Percentiles rank a stretch among this genome's conserved stretches.
These are phyloP conservation scores for Coniochaeta ligniaria DNA, from an alignment of 2,329 filamentous ascomycete species.

Conservation along the genomic window DNA sequence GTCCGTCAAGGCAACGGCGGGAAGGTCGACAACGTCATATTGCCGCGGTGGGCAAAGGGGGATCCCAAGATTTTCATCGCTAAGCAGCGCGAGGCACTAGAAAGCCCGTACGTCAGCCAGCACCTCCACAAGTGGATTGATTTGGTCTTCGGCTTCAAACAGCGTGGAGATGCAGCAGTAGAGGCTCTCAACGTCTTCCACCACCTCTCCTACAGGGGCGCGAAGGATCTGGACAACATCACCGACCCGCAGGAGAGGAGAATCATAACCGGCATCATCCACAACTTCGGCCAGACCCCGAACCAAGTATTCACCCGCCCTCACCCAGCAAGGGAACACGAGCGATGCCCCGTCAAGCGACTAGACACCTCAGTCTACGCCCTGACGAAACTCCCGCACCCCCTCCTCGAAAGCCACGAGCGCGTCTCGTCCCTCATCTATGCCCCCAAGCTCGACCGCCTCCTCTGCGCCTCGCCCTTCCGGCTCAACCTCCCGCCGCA, in stretches of 20 bases:
- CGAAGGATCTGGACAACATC: conserved; percentile 87
- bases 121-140: conserved; percentile 95
- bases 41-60: conserved; percentile 96
- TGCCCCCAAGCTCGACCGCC: conserved; percentile 69
- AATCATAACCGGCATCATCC: conserved; percentile 90
- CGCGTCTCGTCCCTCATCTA: conserved; percentile 73
- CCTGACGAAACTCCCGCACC: conserved; percentile 70
- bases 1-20: conserved; percentile 72
- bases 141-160: conserved; percentile 88
- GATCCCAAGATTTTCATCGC: conserved; percentile 93
- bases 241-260: conserved; percentile 79
- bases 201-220: conserved; percentile 88
- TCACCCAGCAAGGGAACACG: conserved; percentile 70
- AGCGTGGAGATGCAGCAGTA: conserved; percentile 84
- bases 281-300: conserved; percentile 97
- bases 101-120: conserved; percentile 86
- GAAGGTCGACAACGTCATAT: conserved; percentile 73
- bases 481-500: conserved; percentile 77
- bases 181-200: conserved; percentile 95
- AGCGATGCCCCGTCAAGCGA: conserved; percentile 55
- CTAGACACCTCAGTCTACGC: conserved; percentile 73
- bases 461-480: conserved; percentile 79
- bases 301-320: conserved; percentile 84
- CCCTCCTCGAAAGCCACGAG: conserved; percentile 70
- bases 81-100: conserved; percentile 91